Evolutionary conservation across 768 basidiomycete species (phyloP), one percentile per base, ranked within the genome.

Genomic region (Kondoa subrosea): DNA sequence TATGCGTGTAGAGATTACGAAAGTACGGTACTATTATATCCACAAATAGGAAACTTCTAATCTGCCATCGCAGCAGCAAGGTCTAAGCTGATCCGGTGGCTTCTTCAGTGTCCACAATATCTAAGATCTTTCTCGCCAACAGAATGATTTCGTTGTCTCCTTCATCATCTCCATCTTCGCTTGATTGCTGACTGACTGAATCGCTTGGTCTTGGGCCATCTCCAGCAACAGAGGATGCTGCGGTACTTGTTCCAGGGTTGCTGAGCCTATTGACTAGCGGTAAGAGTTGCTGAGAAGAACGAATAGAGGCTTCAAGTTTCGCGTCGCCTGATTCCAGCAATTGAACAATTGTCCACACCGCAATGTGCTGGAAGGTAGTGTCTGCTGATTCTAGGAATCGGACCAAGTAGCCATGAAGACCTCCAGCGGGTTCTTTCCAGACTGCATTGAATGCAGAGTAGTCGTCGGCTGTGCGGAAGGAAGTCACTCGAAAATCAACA

Each of bases 341-440:
- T 76, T 99, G 95, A 29, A 96, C 92, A 72, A 97, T 92, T 0
- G 95, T 96, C 95, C 95, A 99, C 57, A 99, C 91, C 34, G 95
- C 95, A 71, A 97, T 99, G 76, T 99, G 95, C 77, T 96, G 92
- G 86, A 99, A 99, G 0, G 95, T 99, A 16, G 89, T 87, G 75
- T 99, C 95, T 3, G 87, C 81, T 75, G 89, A 92, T 56, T 85
- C 89, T 73, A 99, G 78, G 84, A 99, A 99, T 58, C 89, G 84
- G 76, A 89, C 87, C 57, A 99, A 81, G 78, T 99, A 99, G 69
- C 83, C 84, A 77, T 96, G 93, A 82, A 99, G 87, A 57, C 95
- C 95, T 25, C 92, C 95, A 67, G 95, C 91, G 4, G 95, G 95
- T 77, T 91, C 88, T 73, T 91, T 88, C 95, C 95, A 97, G 15